phyloP scores from a whole-genome alignment of 306 rosid genomes.

The Notholithocarpus densiflorus region DNA sequence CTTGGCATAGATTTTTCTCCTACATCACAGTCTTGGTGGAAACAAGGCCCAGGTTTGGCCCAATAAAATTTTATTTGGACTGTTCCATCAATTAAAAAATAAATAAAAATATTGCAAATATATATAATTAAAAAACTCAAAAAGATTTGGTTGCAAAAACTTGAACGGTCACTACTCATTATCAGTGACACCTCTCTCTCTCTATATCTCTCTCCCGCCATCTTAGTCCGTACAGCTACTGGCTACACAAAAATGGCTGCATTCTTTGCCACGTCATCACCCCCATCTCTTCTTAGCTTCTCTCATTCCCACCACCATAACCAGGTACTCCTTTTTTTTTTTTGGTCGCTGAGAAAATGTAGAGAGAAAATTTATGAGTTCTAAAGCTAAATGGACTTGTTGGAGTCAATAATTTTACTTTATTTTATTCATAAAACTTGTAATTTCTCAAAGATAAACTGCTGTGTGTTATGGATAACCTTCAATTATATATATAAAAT shows the following conservation, averaged over 20 bases:
- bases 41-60: too few relatives aligned
- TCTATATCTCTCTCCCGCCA: slow-evolving; percentile 72
- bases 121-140: not conserved
- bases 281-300: slow-evolving; percentile 18
- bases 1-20: too few relatives aligned
- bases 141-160: slow-evolving; percentile 6
- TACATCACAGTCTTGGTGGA: too few relatives aligned
- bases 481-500: not conserved
- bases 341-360: slow-evolving; percentile 13
- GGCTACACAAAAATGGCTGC: slow-evolving; percentile 33
- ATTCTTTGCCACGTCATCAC: slow-evolving; percentile 26
- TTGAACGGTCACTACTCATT: slow-evolving; percentile 24
- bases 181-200: not conserved
- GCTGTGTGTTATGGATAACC: too few relatives aligned
- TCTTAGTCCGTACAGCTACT: slow-evolving; percentile 5
- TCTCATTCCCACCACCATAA: slow-evolving; percentile 7
- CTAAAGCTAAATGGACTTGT: too few relatives aligned
- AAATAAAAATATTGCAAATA: not conserved
- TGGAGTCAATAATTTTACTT: not conserved
- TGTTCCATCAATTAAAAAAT: not conserved
- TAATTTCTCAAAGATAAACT: not conserved
- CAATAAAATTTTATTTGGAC: not conserved
- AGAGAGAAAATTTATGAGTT: not conserved
- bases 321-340: slow-evolving; percentile 17
- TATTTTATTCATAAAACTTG: too few relatives aligned